Percentiles rank a stretch among this genome's conserved stretches.
These are phyloP conservation scores for Boletellus ananiceps DNA, from an alignment of 768 basidiomycete species.

Conservation along the genomic window DNA sequence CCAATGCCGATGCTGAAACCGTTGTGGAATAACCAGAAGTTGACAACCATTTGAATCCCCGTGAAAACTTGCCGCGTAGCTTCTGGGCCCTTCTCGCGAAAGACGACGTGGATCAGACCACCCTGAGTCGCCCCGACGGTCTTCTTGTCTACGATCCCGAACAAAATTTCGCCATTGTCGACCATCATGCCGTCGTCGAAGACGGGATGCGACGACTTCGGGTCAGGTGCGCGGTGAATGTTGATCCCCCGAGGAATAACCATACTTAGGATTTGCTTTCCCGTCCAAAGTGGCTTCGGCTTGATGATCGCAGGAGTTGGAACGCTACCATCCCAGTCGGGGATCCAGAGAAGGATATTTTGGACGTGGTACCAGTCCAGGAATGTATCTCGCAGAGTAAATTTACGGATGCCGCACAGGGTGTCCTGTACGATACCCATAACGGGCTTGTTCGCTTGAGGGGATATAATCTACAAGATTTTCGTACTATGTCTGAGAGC, in stretches of 20 bases:
- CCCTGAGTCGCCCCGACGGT: conserved; percentile 96
- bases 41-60: conserved; percentile 91
- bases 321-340: conserved; percentile 92
- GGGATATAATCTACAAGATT: conserved; percentile 81
- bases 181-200: conserved; percentile 94
- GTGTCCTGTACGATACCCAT: conserved; percentile 99
- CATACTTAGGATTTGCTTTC: conserved; percentile 93
- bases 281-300: conserved; percentile 96
- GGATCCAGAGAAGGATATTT: conserved; percentile 96
- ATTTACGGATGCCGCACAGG: conserved; percentile 94
- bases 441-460: conserved; percentile 98
- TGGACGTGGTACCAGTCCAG: conserved; percentile 95
- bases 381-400: conserved; percentile 93
- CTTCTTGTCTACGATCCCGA: conserved; percentile 96
- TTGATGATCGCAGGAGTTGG: conserved; percentile 94
- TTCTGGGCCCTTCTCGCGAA: conserved; percentile 96
- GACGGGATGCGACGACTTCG: conserved; percentile 73
- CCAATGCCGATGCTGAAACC: conserved; percentile 99
- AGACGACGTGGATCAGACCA: conserved; percentile 93
- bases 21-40: conserved; percentile 98
- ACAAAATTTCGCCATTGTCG: conserved; percentile 94
- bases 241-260: conserved; percentile 95
- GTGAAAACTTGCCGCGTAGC: conserved; percentile 87
- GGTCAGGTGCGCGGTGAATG: conserved; percentile 75
- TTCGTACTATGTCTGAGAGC: not conserved